Evolutionary conservation across 768 basidiomycete genomes (phyloP).

Genomic region (Tephrocybe sp.): DNA sequence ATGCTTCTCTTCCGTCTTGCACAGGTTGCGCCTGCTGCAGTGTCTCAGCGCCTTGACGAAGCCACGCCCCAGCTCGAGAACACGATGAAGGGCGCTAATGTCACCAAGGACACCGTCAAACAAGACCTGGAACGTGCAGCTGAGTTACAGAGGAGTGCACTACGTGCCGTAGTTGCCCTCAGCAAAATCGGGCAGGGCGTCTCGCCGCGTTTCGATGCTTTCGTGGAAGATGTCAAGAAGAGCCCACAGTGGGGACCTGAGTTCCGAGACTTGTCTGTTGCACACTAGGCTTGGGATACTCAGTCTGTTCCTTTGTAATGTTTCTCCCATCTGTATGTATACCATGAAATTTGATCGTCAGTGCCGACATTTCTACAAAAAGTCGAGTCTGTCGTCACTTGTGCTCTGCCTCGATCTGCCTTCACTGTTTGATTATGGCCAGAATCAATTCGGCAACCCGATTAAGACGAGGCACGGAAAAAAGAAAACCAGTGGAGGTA

Average conservation of each 20-base stretch:
- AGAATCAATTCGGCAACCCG: no score
- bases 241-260: constrained; percentile 65
- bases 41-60: constrained; percentile 81
- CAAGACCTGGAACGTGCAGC: constrained; percentile 85
- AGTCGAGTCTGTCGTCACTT: no score
- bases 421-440: no score
- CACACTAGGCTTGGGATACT: constrained; percentile 5
- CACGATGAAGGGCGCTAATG: constrained; percentile 84
- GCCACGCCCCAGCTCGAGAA: constrained; percentile 80
- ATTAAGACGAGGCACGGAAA: no score
- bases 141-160: constrained; percentile 87
- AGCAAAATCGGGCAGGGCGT: constrained; percentile 69
- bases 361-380: no score
- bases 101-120: constrained; percentile 95
- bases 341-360: background rate
- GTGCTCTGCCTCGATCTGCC: no score
- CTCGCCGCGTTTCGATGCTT: constrained; percentile 72
- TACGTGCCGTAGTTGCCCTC: constrained; percentile 84
- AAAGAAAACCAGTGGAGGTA: no score
- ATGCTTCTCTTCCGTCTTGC: constrained; percentile 93
- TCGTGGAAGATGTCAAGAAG: constrained; percentile 73
- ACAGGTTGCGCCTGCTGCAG: constrained; percentile 78
- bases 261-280: constrained; percentile 54
- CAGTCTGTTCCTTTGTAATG: background rate
- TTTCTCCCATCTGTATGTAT: background rate